Conservation (phyloP, 305 asterid genomes). For the Lippia alba region DNA sequence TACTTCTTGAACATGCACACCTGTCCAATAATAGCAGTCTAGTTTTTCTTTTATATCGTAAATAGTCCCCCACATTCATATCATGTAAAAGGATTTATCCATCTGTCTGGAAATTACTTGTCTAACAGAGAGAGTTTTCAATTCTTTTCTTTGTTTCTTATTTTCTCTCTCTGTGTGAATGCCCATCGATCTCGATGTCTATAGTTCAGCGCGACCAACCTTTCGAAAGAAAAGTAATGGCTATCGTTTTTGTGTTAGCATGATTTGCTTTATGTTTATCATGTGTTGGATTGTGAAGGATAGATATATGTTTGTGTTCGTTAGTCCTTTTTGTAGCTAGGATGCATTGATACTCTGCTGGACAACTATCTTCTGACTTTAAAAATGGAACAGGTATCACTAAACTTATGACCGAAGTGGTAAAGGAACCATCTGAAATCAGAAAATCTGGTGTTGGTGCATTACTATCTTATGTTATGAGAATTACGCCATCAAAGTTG, state of each 20-base stretch:
- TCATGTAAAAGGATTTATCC: not conserved
- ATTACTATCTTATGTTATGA: slow-evolving; percentile 68
- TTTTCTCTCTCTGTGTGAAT: not conserved
- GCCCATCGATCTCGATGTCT: not conserved
- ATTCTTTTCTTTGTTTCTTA: not conserved
- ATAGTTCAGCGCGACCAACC: slow-evolving; percentile 10
- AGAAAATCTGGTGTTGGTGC: slow-evolving; percentile 71
- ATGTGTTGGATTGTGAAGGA: slow-evolving; percentile 4
- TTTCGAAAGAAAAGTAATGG: slow-evolving; percentile 5
- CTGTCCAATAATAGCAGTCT: not conserved
- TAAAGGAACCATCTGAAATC: slow-evolving; percentile 61
- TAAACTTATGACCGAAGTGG: slow-evolving; percentile 74
- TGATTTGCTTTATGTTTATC: slow-evolving; percentile 12
- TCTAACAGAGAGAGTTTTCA: not conserved
- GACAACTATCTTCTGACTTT: slow-evolving; percentile 18
- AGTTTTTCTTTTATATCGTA: not conserved
- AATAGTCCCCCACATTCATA: slow-evolving; percentile 7
- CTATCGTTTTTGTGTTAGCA: slow-evolving; percentile 19
- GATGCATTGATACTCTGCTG: slow-evolving; percentile 16
- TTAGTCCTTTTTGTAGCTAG: slow-evolving; percentile 17
- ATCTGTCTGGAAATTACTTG: not conserved
- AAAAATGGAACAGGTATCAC: slow-evolving; percentile 59
- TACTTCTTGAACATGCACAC: slow-evolving; percentile 3
- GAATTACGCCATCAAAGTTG: slow-evolving; percentile 74
- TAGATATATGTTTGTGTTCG: slow-evolving; percentile 2